Conservation (phyloP, 2,329 filamentous ascomycete species). For the Aspergillus sp. region DNA sequence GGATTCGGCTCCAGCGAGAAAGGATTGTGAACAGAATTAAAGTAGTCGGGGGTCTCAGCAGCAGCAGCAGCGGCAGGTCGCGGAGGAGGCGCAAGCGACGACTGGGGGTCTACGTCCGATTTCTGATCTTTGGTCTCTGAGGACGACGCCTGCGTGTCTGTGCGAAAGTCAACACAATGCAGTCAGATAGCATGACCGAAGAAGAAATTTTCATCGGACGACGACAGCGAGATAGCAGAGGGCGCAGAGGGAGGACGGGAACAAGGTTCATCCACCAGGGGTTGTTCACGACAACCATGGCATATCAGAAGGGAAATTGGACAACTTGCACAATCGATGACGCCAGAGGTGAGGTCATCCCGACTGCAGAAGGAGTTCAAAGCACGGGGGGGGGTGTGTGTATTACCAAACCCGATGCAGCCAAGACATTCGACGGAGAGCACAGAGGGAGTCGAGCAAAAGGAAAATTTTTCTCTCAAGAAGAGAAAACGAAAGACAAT, state of each 20-base stretch:
- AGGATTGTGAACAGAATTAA: constrained; percentile 48
- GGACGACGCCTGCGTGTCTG: constrained; percentile 24
- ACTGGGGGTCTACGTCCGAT: constrained; percentile 48
- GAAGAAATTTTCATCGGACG: constrained; percentile 3
- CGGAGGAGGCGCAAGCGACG: constrained; percentile 62
- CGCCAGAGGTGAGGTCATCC: constrained; percentile 30
- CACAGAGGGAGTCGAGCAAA: constrained; percentile 6
- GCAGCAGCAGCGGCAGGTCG: constrained; percentile 46
- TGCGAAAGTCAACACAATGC: constrained; percentile 8
- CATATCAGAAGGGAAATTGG: constrained; percentile 14
- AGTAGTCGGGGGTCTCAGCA: constrained; percentile 58
- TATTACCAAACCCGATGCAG: constrained; percentile 21
- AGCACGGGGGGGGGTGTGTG: constrained; percentile 19
- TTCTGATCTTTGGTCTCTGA: constrained; percentile 28
- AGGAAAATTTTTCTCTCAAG: too few species aligned
- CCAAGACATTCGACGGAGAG: constrained; percentile 8
- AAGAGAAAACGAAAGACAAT: constrained; percentile 4
- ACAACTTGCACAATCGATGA: constrained; percentile 28
- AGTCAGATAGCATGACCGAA: constrained; percentile 12
- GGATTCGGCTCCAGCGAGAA: constrained; percentile 75
- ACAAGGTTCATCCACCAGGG: constrained; percentile 10
- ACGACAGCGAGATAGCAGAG: neutral
- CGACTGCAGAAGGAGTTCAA: constrained; percentile 19
- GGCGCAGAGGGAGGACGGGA: constrained; percentile 6
- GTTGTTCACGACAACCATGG: constrained; percentile 7